These are phyloP conservation scores for Aeminium ludgeri DNA, from an alignment of 495 filamentous ascomycete species.

Conservation along the genomic window DNA sequence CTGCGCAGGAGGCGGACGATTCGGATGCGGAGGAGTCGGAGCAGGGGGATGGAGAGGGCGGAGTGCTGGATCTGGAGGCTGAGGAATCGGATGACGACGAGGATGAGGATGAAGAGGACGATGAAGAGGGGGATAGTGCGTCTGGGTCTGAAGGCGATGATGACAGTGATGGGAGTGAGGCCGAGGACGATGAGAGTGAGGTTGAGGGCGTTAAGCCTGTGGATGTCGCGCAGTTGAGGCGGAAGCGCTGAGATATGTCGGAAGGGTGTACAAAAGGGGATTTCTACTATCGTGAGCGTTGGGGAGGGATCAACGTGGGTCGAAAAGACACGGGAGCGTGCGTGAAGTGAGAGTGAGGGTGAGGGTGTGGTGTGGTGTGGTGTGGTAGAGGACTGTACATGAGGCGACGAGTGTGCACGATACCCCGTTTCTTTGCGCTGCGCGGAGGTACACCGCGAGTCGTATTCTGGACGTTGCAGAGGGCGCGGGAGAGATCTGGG, in stretches of 20 bases:
- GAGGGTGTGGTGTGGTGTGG: no score
- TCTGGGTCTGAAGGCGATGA: constrained; percentile 9
- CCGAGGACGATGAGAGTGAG: constrained; percentile 9
- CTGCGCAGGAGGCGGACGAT: constrained; percentile 15
- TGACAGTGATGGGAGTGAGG: constrained; percentile 14
- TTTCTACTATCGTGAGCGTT: background rate
- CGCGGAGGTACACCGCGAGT: no score
- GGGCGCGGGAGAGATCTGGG: no score
- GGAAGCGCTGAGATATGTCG: constrained; percentile 9
- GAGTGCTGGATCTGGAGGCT: constrained; percentile 24
- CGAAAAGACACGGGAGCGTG: background rate
- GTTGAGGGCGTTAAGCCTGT: constrained; percentile 1
- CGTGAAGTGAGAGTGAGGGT: no score
- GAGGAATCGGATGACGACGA: constrained; percentile 25
- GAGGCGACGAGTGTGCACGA: constrained; percentile 22
- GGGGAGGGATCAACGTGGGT: background rate
- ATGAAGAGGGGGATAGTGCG: constrained; percentile 23
- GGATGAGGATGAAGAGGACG: constrained; percentile 22
- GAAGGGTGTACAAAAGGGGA: background rate
- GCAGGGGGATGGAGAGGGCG: constrained; percentile 17
- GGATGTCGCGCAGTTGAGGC: constrained; percentile 4
- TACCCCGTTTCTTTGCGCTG: constrained; percentile 8
- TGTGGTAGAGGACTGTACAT: constrained; percentile 15
- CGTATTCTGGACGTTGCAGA: no score
- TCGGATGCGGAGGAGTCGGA: constrained; percentile 16